These are phyloP conservation scores for Trypanosoma cruzi DNA, from an alignment of 208 protist species.

Conservation along the genomic window DNA sequence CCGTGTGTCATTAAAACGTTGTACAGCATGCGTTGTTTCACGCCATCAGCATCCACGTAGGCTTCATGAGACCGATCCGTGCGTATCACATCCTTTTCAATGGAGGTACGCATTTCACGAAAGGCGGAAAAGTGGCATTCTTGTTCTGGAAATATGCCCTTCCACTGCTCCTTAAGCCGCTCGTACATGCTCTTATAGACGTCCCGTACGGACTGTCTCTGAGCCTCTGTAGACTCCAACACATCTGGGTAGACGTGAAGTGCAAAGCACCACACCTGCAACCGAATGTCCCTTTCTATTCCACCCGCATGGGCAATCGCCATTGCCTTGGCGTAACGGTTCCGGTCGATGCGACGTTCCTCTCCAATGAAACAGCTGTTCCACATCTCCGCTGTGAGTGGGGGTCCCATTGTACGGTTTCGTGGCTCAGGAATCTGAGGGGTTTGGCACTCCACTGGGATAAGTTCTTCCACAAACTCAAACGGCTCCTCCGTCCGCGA, in stretches of 20 bases:
- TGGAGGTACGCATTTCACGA: constrained; percentile 46
- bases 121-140: constrained; percentile 60
- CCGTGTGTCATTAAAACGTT: constrained; percentile 82
- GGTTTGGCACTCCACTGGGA: constrained; percentile 27
- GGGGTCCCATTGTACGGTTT: constrained; percentile 13
- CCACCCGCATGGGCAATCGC: constrained; percentile 44
- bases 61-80: constrained; percentile 68
- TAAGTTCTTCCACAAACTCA: constrained; percentile 23
- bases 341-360: constrained; percentile 26
- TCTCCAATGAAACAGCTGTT: constrained; percentile 30
- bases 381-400: constrained; percentile 40
- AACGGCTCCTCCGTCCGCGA: constrained; percentile 16
- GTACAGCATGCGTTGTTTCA: constrained; percentile 55
- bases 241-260: constrained; percentile 52
- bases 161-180: constrained; percentile 73
- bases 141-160: constrained; percentile 69
- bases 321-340: constrained; percentile 21
- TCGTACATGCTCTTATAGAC: constrained; percentile 55
- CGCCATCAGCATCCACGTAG: constrained; percentile 47
- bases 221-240: constrained; percentile 25
- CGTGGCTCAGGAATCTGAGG: constrained; percentile 12
- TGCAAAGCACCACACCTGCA: constrained; percentile 82
- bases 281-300: constrained; percentile 41
- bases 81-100: constrained; percentile 90
- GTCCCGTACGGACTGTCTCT: constrained; percentile 33